Conservation (phyloP, 768 basidiomycete species). For the Xerocomus spinulosus region DNA sequence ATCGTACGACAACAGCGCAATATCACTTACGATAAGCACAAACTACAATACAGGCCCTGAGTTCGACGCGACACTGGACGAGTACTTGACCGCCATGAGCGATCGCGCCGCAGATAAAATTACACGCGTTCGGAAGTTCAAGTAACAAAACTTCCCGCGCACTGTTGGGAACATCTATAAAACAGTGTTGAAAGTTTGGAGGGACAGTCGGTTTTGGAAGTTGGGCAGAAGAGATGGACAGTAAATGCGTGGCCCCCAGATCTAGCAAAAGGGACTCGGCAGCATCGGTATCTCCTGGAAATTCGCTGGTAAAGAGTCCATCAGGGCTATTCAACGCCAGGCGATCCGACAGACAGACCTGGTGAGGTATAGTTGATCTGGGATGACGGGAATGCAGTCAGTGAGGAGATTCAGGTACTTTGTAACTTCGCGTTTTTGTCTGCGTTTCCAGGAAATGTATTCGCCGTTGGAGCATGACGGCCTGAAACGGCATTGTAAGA, state of each 20-base stretch:
- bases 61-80: slow-evolving; percentile 51
- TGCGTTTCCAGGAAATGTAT: slow-evolving; percentile 58
- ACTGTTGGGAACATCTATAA: slow-evolving; percentile 39
- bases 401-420: slow-evolving; percentile 47
- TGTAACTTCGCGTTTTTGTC: slow-evolving; percentile 49
- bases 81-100: slow-evolving; percentile 43
- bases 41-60: slow-evolving; percentile 48
- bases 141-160: slow-evolving; percentile 40
- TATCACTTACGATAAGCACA: slow-evolving; percentile 47
- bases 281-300: slow-evolving; percentile 49
- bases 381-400: slow-evolving; percentile 51
- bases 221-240: slow-evolving; percentile 53
- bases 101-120: slow-evolving; percentile 43
- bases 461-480: slow-evolving; percentile 38
- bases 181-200: slow-evolving; percentile 34
- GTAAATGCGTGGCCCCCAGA: slow-evolving; percentile 48
- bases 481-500: slow-evolving; percentile 46
- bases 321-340: not conserved
- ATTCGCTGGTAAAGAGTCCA: slow-evolving; percentile 38
- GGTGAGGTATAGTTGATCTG: slow-evolving; percentile 46
- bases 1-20: not conserved
- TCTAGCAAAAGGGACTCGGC: slow-evolving; percentile 48
- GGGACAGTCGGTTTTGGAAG: slow-evolving; percentile 32
- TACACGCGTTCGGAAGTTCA: slow-evolving; percentile 42
- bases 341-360: slow-evolving; percentile 33